Evolutionary conservation across 1,284 basidiomycete genomes (phyloP).

Genomic region (Leccinum fallax): DNA sequence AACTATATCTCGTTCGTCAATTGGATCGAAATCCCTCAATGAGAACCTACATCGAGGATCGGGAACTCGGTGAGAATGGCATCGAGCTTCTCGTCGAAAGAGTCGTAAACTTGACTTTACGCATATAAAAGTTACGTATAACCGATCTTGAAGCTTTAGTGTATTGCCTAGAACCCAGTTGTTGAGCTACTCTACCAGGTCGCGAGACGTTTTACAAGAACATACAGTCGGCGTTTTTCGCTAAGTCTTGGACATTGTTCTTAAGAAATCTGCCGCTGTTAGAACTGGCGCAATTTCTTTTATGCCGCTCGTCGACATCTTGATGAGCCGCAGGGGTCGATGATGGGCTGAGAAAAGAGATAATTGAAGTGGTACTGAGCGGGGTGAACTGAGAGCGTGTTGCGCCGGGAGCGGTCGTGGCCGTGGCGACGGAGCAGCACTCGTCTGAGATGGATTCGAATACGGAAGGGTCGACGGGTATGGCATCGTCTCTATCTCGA

Average conservation of each 20-base stretch:
- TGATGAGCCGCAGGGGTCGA: slow-evolving; percentile 19
- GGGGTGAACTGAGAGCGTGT: no score
- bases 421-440: slow-evolving; percentile 19
- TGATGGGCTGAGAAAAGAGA: background rate
- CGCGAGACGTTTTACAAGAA: background rate
- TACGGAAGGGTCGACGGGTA: slow-evolving; percentile 28
- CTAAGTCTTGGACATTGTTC: slow-evolving; percentile 82
- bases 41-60: slow-evolving; percentile 81
- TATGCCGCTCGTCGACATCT: slow-evolving; percentile 82
- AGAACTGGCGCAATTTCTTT: slow-evolving; percentile 98
- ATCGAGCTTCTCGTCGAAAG: slow-evolving; percentile 95
- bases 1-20: slow-evolving; percentile 3
- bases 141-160: slow-evolving; percentile 99
- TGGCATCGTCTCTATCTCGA: slow-evolving; percentile 33
- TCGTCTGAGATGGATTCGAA: slow-evolving; percentile 33
- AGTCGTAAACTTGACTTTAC: slow-evolving; percentile 99
- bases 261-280: slow-evolving; percentile 84
- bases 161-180: slow-evolving; percentile 68
- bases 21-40: background rate
- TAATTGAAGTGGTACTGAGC: background rate
- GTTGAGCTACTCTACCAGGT: background rate
- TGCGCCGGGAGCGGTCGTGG: no score
- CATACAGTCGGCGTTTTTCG: slow-evolving; percentile 94
- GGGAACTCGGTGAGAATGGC: slow-evolving; percentile 96
- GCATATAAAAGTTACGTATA: slow-evolving; percentile 96